A percentile compares a stretch with the other conserved stretches of the same genome.
Evolutionary conservation across 345 rosid species (phyloP).

Genomic region (Kandelia obovata): DNA sequence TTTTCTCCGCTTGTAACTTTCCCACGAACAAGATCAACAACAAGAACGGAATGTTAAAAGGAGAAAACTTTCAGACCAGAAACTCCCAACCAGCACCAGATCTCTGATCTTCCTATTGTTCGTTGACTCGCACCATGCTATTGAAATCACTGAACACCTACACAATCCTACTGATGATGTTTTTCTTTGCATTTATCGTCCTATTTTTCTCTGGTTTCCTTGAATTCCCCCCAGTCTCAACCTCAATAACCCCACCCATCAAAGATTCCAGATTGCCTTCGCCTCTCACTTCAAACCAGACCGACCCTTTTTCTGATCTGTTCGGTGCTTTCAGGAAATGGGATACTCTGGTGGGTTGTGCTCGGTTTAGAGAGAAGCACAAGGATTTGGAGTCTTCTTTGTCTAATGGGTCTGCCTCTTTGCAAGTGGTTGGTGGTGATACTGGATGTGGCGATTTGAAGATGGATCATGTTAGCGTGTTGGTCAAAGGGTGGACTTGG

Average conservation of each 20-base stretch:
- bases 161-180: slow-evolving; percentile 49
- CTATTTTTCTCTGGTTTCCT: slow-evolving; percentile 75
- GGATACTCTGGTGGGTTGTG: slow-evolving; percentile 85
- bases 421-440: slow-evolving; percentile 45
- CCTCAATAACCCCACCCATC: slow-evolving; percentile 26
- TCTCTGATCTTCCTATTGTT: slow-evolving; percentile 4
- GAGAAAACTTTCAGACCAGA: neutral
- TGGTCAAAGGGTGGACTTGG: slow-evolving; percentile 98
- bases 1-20: too few relatives aligned
- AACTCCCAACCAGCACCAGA: neutral
- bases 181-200: slow-evolving; percentile 54
- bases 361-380: slow-evolving; percentile 48
- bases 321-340: slow-evolving; percentile 53
- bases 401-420: slow-evolving; percentile 46
- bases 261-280: slow-evolving; percentile 8
- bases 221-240: slow-evolving; percentile 59
- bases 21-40: neutral
- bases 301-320: slow-evolving; percentile 62
- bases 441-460: slow-evolving; percentile 48
- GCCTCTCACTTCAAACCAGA: slow-evolving; percentile 9
- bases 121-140: slow-evolving; percentile 39
- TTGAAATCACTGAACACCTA: slow-evolving; percentile 53
- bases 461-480: slow-evolving; percentile 59
- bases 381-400: slow-evolving; percentile 26
- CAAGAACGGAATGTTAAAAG: neutral